phyloP scores from a whole-genome alignment of 768 basidiomycete genomes.

The Pisolithus orientalis region DNA sequence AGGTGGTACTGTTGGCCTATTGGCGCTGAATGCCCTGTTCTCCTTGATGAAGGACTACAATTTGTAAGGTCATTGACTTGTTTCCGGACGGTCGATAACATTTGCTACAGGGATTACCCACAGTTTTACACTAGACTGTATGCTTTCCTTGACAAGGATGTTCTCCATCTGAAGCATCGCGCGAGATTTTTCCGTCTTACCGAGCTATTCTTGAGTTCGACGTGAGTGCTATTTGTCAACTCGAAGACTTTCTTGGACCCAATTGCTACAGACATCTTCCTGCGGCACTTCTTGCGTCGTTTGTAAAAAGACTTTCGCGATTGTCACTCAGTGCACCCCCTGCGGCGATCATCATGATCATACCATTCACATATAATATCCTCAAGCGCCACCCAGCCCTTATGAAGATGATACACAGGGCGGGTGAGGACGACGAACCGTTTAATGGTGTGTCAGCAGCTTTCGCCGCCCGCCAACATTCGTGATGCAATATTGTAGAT shows the following conservation, averaged over 20 bases:
- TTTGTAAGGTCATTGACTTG: constrained; percentile 47
- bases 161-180: constrained; percentile 88
- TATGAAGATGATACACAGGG: constrained; percentile 89
- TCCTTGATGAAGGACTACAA: constrained; percentile 90
- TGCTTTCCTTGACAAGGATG: constrained; percentile 77
- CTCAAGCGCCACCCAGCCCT: constrained; percentile 87
- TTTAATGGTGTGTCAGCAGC: constrained; percentile 28
- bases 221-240: constrained; percentile 46
- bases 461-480: neutral
- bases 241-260: neutral
- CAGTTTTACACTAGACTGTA: constrained; percentile 92
- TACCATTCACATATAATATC: constrained; percentile 93
- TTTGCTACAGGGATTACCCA: constrained; percentile 75
- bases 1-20: constrained; percentile 82
- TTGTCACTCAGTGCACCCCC: constrained; percentile 84
- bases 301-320: constrained; percentile 85
- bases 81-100: neutral
- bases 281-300: constrained; percentile 86
- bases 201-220: constrained; percentile 87
- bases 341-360: constrained; percentile 81
- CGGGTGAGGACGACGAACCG: constrained; percentile 29
- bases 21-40: constrained; percentile 89
- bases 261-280: constrained; percentile 67
- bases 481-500: constrained; percentile 37
- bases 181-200: constrained; percentile 92